A percentile compares a stretch with the other conserved stretches of the same genome.
phyloP scores from a whole-genome alignment of 352 stramenopile genomes.

The Phytophthora europaea region DNA sequence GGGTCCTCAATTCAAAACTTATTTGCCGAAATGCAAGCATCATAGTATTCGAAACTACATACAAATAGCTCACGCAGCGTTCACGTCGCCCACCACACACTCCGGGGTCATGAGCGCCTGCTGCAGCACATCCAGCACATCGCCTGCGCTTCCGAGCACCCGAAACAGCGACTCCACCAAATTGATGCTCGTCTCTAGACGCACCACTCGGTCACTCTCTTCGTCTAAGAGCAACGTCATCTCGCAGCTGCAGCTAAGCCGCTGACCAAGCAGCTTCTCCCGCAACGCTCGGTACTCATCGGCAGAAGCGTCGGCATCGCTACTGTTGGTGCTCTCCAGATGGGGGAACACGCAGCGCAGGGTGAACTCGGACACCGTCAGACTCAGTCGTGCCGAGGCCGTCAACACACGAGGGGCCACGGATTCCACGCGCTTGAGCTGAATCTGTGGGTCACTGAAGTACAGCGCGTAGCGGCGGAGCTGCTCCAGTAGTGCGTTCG shows the following conservation, averaged over 20 bases:
- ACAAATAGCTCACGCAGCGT: too few relatives aligned
- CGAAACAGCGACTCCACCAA: slow-evolving; percentile 10
- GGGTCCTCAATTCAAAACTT: too few relatives aligned
- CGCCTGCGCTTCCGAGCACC: not conserved
- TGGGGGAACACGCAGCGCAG: slow-evolving; percentile 24
- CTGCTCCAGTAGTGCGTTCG: slow-evolving; percentile 19
- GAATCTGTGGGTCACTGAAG: slow-evolving; percentile 18
- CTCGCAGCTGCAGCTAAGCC: slow-evolving; percentile 3
- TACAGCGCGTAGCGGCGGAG: slow-evolving; percentile 23
- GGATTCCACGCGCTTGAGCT: slow-evolving; percentile 18
- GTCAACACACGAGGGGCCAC: slow-evolving; percentile 10
- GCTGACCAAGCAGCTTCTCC: slow-evolving; percentile 15
- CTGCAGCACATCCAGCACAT: not conserved
- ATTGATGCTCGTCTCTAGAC: slow-evolving; percentile 10
- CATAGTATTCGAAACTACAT: too few relatives aligned
- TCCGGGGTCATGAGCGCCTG: slow-evolving; percentile 3
- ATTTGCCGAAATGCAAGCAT: too few relatives aligned
- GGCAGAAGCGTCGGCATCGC: not conserved
- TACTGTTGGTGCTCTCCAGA: slow-evolving; percentile 1
- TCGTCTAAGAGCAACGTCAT: slow-evolving; percentile 21
- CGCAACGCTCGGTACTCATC: slow-evolving; percentile 4
- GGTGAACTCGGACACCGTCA: slow-evolving; percentile 20
- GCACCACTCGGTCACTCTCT: slow-evolving; percentile 10
- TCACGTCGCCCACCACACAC: not conserved
- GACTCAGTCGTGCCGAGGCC: not conserved